Evolutionary conservation across 2,329 filamentous ascomycete species (phyloP).

Genomic region (Hawksworthiomyces lignivorus): DNA sequence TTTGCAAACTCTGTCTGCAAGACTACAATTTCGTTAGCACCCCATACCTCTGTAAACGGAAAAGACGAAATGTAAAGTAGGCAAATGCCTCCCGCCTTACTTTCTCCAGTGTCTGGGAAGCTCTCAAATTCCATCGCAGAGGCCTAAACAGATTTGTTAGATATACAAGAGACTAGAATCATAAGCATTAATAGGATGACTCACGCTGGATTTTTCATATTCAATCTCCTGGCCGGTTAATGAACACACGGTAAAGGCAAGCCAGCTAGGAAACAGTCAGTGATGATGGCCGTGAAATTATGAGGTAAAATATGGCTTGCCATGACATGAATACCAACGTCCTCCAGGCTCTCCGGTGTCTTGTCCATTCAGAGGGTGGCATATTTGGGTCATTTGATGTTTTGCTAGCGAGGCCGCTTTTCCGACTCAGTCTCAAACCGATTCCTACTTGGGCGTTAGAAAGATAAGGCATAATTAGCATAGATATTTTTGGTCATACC

Average conservation of each 20-base stretch:
- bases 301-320: constrained; percentile 8
- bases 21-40: constrained; percentile 14
- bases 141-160: constrained; percentile 13
- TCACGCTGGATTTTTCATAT: constrained; percentile 14
- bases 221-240: constrained; percentile 19
- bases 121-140: constrained; percentile 17
- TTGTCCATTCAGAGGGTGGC: constrained; percentile 11
- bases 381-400: constrained; percentile 6
- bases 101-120: constrained; percentile 16
- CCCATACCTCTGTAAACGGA: too few species aligned
- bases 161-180: neutral
- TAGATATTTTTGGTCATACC: constrained; percentile 3
- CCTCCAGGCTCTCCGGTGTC: constrained; percentile 22
- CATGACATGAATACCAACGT: constrained; percentile 23
- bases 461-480: neutral
- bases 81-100: too few species aligned
- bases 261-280: constrained; percentile 18
- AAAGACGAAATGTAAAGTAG: too few species aligned
- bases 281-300: too few species aligned
- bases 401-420: constrained; percentile 15
- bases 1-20: constrained; percentile 23
- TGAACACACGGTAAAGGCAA: constrained; percentile 23
- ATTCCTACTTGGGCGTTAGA: constrained; percentile 14
- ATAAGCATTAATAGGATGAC: too few species aligned
- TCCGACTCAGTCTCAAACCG: constrained; percentile 20